Conservation (phyloP, 176 grass and related monocot species). For the Poa annua region DNA sequence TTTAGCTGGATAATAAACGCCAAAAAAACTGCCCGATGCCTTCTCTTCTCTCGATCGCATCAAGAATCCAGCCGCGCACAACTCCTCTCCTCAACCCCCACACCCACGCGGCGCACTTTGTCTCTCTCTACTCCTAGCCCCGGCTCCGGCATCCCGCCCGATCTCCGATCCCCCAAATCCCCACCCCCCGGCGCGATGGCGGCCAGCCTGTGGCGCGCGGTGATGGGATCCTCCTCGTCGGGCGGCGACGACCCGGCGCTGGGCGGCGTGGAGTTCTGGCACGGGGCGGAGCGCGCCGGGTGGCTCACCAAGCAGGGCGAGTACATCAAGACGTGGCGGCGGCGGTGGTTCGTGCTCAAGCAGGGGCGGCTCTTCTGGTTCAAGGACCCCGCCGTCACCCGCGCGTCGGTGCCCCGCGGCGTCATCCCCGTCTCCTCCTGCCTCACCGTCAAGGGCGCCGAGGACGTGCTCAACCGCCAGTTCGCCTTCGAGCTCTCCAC, state of each 20-base stretch:
- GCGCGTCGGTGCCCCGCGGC: constrained; percentile 75
- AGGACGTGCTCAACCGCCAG: constrained; percentile 86
- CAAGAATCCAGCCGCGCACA: constrained; percentile 24
- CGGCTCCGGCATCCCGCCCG: not conserved
- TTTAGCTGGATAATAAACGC: not conserved
- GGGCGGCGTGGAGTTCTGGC: constrained; percentile 91
- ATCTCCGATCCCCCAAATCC: constrained; percentile 41
- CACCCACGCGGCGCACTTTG: not conserved
- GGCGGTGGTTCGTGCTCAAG: constrained; percentile 98
- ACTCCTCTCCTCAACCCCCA: not conserved
- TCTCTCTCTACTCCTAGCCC: constrained; percentile 14
- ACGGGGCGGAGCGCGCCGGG: constrained; percentile 64
- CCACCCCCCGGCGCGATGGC: constrained; percentile 45
- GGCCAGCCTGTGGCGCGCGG: constrained; percentile 73
- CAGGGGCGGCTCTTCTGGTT: constrained; percentile 97
- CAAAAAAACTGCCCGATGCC: not conserved
- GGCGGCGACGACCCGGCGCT: constrained; percentile 28
- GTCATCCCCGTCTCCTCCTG: constrained; percentile 84
- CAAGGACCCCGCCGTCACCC: constrained; percentile 76
- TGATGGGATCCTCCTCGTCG: constrained; percentile 46
- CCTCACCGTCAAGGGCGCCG: constrained; percentile 96
- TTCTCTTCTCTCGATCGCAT: not conserved
- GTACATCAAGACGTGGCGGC: constrained; percentile 99
- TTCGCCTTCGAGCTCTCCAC: constrained; percentile 96
- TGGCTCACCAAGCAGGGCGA: constrained; percentile 97